Base-by-base conservation (phyloP, 805 yeast genomes). In the Lachancea sp. region DNA sequence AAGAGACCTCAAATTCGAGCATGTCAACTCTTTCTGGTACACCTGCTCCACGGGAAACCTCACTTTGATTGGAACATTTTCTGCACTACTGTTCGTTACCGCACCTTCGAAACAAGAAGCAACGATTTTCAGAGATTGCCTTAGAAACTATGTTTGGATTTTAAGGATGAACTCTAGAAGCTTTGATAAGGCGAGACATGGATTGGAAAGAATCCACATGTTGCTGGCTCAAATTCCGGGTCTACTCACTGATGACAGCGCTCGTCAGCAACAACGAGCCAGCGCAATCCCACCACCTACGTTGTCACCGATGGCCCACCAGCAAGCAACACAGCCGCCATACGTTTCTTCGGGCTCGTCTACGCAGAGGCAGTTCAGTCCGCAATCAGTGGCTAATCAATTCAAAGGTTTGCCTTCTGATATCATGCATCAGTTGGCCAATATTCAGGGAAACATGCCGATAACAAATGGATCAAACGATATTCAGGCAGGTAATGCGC, bases 1-100 rank as follows among this genome's bases (percentile, higher is more conserved):
- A 9, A 69, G 82, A 41, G 82, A 79, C 48, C 71, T 90, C 60
- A 82, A 81, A 53, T 82, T 84, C 9, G 95, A 88, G 53, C 95
- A 88, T 57, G 73, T 87, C 39, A 90, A 82, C 59, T 79, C 95
- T 10, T 89, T 88, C 62, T 90, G 96, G 96, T 93, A 86, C 64
- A 78, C 89, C 1, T 78, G 89, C 1, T 77, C 95, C 0, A 73
- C 93, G 0, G 74, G 84, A 12, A 87, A 86, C 57, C 78, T 90
- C 51, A 79, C 95, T 6, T 65, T 86, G 31, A 86, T 89, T 33
- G 96, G 96, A 2, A 78, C 91, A 0, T 90, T 90, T 71, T 95
- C 96, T 0, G 82, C 95, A 0, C 69, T 90, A 11, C 66, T 90
- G 44, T 85, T 75, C 55, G 81, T 82, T 13, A 84, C 96, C 0